These are phyloP conservation scores for Linnemannia schmuckeri DNA, from an alignment of 192 early-diverging fungal genomes.

Conservation along the genomic window DNA sequence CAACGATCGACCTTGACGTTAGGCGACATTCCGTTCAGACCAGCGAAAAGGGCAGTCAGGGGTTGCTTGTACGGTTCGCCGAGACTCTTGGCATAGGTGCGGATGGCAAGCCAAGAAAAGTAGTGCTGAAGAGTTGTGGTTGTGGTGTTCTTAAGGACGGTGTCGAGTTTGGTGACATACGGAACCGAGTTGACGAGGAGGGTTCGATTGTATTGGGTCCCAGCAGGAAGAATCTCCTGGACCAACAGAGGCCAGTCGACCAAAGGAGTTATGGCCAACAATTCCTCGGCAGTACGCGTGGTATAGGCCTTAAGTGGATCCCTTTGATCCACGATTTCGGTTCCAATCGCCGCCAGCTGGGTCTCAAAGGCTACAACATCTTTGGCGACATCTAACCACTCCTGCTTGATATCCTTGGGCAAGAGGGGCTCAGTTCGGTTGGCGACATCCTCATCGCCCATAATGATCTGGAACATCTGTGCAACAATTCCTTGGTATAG, in stretches of 20 bases:
- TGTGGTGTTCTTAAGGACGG: constrained; percentile 14
- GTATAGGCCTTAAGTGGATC: constrained; percentile 63
- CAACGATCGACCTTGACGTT: constrained; percentile 40
- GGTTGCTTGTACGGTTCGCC: constrained; percentile 54
- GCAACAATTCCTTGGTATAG: constrained; percentile 57
- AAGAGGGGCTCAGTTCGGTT: neutral
- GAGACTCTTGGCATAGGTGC: constrained; percentile 43
- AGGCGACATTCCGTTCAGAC: constrained; percentile 32
- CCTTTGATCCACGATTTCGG: constrained; percentile 25
- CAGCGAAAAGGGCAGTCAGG: constrained; percentile 11
- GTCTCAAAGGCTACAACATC: constrained; percentile 68
- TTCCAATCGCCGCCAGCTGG: constrained; percentile 42
- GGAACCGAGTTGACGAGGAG: constrained; percentile 35
- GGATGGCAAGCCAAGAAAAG: constrained; percentile 62
- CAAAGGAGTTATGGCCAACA: constrained; percentile 30
- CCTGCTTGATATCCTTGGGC: neutral
- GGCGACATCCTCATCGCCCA: neutral
- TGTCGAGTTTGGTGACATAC: constrained; percentile 36
- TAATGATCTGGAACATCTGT: constrained; percentile 51
- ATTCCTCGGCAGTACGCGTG: constrained; percentile 16
- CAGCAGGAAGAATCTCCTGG: constrained; percentile 25
- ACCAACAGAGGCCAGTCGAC: constrained; percentile 60
- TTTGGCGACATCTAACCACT: constrained; percentile 45
- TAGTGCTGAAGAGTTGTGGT: constrained; percentile 58
- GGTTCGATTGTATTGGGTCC: constrained; percentile 17